Base-by-base conservation (phyloP, 2,329 filamentous ascomycete species). In the Thermoascus crustaceus region DNA sequence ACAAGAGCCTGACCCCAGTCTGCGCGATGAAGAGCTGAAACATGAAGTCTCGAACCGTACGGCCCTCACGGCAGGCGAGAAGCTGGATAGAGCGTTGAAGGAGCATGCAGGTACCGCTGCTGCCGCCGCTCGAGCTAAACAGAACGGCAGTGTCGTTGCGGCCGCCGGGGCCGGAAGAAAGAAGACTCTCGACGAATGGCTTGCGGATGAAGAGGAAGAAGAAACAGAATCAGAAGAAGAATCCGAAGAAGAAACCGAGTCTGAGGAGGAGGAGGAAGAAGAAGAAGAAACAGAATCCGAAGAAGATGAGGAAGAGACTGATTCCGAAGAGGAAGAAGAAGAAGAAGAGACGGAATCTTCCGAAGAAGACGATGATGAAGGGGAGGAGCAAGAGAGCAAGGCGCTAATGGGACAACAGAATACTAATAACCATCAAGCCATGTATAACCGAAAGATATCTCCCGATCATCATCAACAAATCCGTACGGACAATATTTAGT, bases 151-250 rank as follows among this genome's bases (percentile, higher is more conserved):
- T 9, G 36, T 29, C 18, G 37, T 13, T 6, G 44, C 62, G 9
- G 41, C 50, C 4, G 40, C 43, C 5, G 50, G 45, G 9, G 40
- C 52, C 10, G 60, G 63, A 4, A 78, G 78, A 34, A 76, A 77
- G 25, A 94, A 94, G 72, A 85, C 81, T 13, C 65, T 98, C 43
- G 87, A 96, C 64, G 86, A 94, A 57, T 96, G 91, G 88, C 68
- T 96, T 38, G 86, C 81, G 4, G 83, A 86, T 52, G 78, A 76
- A 27, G 75, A 78, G 10, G 70, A 68, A 18, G 72, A 70, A n/a
- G n/a, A n/a, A n/a, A n/a, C n/a, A n/a, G n/a, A n/a, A n/a, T n/a
- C n/a, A n/a, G n/a, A 78, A 10, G 70, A 68, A 18, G 72, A 70
- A n/a, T 75, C 71, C 2, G 73, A 73, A 7, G 68, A 70, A 7